A percentile compares a stretch with the other conserved stretches of the same genome.
phyloP scores from a whole-genome alignment of 2,329 filamentous ascomycete genomes.

The Paecilomyces sp. region DNA sequence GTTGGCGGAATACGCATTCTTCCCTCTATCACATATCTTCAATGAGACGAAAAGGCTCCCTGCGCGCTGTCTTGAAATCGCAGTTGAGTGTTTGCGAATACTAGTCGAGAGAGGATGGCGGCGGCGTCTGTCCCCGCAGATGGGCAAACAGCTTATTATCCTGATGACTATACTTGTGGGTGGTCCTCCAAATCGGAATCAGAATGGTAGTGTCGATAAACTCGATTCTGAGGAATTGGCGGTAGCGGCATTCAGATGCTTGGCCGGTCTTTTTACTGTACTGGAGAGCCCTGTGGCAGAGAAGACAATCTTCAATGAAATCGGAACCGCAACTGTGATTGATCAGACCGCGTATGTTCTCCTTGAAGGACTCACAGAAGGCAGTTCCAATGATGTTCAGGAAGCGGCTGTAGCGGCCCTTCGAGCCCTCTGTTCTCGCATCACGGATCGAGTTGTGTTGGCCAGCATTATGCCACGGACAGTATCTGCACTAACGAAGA shows the following conservation, averaged over 20 bases:
- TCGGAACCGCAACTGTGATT: slow-evolving; percentile 64
- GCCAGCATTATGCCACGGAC: slow-evolving; percentile 84
- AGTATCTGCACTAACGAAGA: slow-evolving; percentile 70
- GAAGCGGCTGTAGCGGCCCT: slow-evolving; percentile 61
- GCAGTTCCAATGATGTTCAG: slow-evolving; percentile 61
- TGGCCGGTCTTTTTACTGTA: slow-evolving; percentile 59
- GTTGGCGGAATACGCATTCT: slow-evolving; percentile 90
- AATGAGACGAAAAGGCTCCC: slow-evolving; percentile 67
- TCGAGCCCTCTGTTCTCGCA: slow-evolving; percentile 52
- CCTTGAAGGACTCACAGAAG: slow-evolving; percentile 63
- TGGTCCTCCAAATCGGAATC: slow-evolving; percentile 54
- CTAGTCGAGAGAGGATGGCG: slow-evolving; percentile 77
- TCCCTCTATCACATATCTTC: slow-evolving; percentile 82
- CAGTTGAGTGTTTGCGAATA: slow-evolving; percentile 65
- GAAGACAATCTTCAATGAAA: slow-evolving; percentile 38
- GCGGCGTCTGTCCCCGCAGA: slow-evolving; percentile 58
- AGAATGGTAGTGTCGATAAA: slow-evolving; percentile 18
- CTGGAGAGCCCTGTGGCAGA: slow-evolving; percentile 44
- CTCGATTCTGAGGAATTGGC: slow-evolving; percentile 63
- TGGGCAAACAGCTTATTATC: slow-evolving; percentile 79
- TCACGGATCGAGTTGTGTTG: slow-evolving; percentile 67
- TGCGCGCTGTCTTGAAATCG: slow-evolving; percentile 62
- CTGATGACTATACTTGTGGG: slow-evolving; percentile 76
- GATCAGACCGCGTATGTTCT: slow-evolving; percentile 77
- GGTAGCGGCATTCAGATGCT: slow-evolving; percentile 61